phyloP scores from a whole-genome alignment of 2,329 filamentous ascomycete species.

The Aureobasidium sp. region DNA sequence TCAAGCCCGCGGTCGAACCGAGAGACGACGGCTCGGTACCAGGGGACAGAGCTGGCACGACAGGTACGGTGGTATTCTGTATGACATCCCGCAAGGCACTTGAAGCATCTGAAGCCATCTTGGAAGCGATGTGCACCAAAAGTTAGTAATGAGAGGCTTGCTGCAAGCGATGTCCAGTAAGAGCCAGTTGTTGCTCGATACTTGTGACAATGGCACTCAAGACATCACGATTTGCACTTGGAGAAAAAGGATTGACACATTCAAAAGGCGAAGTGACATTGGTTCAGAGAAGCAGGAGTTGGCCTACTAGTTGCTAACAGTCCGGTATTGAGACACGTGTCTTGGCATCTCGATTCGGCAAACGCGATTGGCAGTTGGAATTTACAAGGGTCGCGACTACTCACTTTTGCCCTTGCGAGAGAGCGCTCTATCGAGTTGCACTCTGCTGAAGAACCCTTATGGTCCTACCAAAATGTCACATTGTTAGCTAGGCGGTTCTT shows the following conservation, averaged over 20 bases:
- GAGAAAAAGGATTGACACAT: not conserved
- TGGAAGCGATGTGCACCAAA: not conserved
- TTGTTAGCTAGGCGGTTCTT: not conserved
- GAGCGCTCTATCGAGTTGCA: too few relatives aligned
- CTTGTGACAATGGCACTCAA: not conserved
- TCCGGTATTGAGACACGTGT: not conserved
- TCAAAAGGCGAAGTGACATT: not conserved
- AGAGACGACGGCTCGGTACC: not conserved
- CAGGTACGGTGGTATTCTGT: not conserved
- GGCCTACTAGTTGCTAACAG: not conserved
- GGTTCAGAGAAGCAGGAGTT: not conserved
- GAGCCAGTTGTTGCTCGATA: not conserved
- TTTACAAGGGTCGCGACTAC: not conserved
- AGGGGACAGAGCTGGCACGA: not conserved
- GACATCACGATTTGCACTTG: not conserved
- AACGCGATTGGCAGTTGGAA: not conserved
- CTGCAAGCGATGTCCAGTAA: not conserved
- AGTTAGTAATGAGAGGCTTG: not conserved
- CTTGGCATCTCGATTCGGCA: not conserved
- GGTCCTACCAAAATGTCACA: not conserved
- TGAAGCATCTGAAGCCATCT: not conserved
- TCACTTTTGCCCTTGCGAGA: not conserved
- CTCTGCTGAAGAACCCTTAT: not conserved
- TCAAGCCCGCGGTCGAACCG: constrained; percentile 15
- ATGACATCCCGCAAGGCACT: not conserved